Evolutionary conservation across 140 eudicot species (phyloP).

Genomic region (Flaveria floridana): DNA sequence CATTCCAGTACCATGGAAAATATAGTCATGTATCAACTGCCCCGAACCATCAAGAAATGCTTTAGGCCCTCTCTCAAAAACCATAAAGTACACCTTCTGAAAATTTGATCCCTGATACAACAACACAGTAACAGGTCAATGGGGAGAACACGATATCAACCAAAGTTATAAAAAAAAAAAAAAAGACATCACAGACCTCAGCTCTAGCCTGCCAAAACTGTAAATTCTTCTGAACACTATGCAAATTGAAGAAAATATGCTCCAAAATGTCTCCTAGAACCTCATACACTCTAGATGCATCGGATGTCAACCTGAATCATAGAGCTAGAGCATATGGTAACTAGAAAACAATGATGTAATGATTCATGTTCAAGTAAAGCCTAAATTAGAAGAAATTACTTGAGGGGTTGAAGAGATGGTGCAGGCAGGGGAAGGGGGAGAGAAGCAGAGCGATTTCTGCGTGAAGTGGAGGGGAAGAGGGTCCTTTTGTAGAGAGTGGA

Average conservation of each 20-base stretch:
- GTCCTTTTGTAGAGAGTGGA: conserved; percentile 33
- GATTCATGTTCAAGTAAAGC: no score
- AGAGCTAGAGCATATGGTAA: conserved; percentile 17
- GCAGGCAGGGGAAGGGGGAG: conserved; percentile 83
- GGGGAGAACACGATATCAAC: background rate
- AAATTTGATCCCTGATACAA: conserved; percentile 64
- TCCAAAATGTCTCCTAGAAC: conserved; percentile 80
- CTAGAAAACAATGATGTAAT: background rate
- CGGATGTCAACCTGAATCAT: conserved; percentile 52
- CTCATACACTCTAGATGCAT: conserved; percentile 47
- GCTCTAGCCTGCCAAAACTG: conserved; percentile 78
- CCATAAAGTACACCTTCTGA: conserved; percentile 72
- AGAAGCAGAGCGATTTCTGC: conserved; percentile 44
- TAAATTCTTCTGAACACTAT: conserved; percentile 70
- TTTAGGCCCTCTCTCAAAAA: conserved; percentile 80
- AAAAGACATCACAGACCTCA: conserved; percentile 50
- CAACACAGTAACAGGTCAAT: background rate
- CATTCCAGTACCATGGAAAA: conserved; percentile 62
- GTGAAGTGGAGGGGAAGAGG: conserved; percentile 36
- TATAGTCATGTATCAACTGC: conserved; percentile 54
- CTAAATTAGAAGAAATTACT: conserved; percentile 18
- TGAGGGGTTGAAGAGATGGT: conserved; percentile 35
- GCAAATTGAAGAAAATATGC: conserved; percentile 63
- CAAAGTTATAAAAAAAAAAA: background rate
- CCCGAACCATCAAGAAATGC: conserved; percentile 69